Evolutionary conservation across 2,329 filamentous ascomycete genomes (phyloP), one percentile per base, ranked within the genome.

Genomic region (Cladosporium sp.): DNA sequence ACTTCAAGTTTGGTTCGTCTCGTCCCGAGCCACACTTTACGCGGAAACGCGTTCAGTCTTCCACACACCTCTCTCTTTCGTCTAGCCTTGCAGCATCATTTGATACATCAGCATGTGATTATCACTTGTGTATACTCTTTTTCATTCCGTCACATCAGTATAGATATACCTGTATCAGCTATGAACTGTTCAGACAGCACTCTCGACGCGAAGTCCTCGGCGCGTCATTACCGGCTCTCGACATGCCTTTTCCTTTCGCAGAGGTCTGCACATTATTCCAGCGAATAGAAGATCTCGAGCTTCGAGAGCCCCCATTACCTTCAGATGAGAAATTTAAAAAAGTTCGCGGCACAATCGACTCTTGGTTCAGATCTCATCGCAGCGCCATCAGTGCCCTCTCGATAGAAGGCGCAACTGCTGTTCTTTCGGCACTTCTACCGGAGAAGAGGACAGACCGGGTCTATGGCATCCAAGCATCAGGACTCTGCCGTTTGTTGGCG

Each of bases 341-440:
- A 18, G 45, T 52, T 7, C 60, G 69, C n/a, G 56, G 56, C 2
- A 69, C 68, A 4, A 74, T 89, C 30, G 62, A 70, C 8, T 66
- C 73, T 22, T 96, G 91, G 90, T 93, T 95, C 67, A 64, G 66
- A 12, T 70, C 73, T 1, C 80, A 95, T 64, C 79, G 80, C 4
- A 66, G 68, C 13, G 68, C 69, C 1, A 75, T 95, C 13, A 71
- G 84, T 61, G 72, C 75, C 0, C 70, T 79, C 7, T 73, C 78
- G 22, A 80, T 80, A 1, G 73, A 84, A 8, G 57, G 58, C 60
- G 73, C 76, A 1, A 71, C 80, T 1, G 85, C 87, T 2, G 70
- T 96, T 1, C 72, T 95, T 0, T 91, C 87, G 1, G 84, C 85
- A 2, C 69, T 96, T 1, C 78, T 95, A 0, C 89, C 90, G 0